phyloP scores from a whole-genome alignment of 2,329 filamentous ascomycete species.

The Ophiocordyceps robertsii region DNA sequence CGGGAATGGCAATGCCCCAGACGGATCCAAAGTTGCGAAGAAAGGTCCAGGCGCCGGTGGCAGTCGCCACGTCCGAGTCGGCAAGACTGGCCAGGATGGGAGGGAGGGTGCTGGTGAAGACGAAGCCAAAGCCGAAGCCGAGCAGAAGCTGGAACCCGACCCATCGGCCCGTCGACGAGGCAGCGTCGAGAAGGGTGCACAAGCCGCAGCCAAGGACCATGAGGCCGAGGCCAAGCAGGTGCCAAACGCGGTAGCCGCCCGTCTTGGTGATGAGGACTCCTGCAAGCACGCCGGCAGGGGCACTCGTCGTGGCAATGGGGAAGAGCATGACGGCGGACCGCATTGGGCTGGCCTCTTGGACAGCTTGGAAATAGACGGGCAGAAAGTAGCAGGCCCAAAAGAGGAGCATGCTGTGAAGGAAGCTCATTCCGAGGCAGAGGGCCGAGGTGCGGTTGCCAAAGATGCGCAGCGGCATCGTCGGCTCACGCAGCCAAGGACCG shows the following conservation, averaged over 20 bases:
- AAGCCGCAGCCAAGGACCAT: constrained; percentile 26
- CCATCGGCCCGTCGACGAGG: constrained; percentile 24
- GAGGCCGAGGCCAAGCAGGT: constrained; percentile 19
- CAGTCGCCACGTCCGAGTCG: constrained; percentile 22
- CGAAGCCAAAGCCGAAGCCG: constrained; percentile 26
- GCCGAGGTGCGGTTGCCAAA: no score
- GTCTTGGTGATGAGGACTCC: constrained; percentile 14
- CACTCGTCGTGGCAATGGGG: constrained; percentile 13
- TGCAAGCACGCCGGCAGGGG: constrained; percentile 12
- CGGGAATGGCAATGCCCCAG: constrained; percentile 30
- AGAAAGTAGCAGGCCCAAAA: constrained; percentile 21
- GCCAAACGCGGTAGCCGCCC: constrained; percentile 18
- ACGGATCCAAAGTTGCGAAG: constrained; percentile 31
- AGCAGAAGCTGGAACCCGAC: constrained; percentile 26
- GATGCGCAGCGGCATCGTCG: no score
- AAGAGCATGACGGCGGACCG: constrained; percentile 19
- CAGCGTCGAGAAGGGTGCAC: constrained; percentile 22
- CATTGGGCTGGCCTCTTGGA: constrained; percentile 11
- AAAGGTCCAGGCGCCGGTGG: constrained; percentile 29
- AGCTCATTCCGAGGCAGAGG: constrained; percentile 8
- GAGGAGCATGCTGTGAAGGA: constrained; percentile 16
- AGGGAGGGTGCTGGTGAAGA: constrained; percentile 26
- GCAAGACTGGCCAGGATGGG: constrained; percentile 25
- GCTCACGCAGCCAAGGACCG: no score
- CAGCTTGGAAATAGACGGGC: constrained; percentile 34